Conservation (phyloP, 768 basidiomycete genomes). For the Candolleomyces efflorescens region DNA sequence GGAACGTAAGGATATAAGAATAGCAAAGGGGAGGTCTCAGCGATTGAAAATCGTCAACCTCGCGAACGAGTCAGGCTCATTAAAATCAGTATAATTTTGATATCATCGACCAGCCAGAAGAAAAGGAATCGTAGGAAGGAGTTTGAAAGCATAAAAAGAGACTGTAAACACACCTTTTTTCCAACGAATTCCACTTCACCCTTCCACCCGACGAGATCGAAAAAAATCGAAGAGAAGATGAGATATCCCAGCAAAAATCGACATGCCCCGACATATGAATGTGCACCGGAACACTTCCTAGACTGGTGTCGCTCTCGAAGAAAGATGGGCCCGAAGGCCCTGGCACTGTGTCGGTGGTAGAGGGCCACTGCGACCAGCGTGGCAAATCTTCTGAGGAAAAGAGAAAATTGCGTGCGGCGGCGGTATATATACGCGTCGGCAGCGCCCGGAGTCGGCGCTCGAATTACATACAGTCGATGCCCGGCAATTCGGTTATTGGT, state of each 20-base stretch:
- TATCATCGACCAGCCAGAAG: conserved; percentile 32
- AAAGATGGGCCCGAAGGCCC: conserved; percentile 32
- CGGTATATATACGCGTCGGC: conserved; percentile 18
- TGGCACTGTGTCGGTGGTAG: conserved; percentile 48
- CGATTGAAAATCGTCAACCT: conserved; percentile 31
- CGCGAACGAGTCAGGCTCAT: conserved; percentile 41
- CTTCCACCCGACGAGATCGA: not conserved
- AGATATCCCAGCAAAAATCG: conserved; percentile 41
- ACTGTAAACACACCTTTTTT: conserved; percentile 21
- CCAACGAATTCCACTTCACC: not conserved
- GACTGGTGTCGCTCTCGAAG: conserved; percentile 41
- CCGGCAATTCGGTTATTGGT: too few species aligned
- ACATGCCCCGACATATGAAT: conserved; percentile 38
- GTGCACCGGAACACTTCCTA: conserved; percentile 45
- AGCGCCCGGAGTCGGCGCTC: conserved; percentile 5
- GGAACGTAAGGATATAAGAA: not conserved
- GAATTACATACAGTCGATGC: not conserved
- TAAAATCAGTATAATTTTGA: conserved; percentile 45
- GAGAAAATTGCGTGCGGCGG: not conserved
- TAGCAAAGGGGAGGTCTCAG: conserved; percentile 26
- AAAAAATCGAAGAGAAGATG: conserved; percentile 4
- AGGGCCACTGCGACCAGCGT: conserved; percentile 40
- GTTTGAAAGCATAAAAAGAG: not conserved
- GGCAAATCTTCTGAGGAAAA: conserved; percentile 37
- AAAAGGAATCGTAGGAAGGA: conserved; percentile 10